Base-by-base conservation (phyloP, 169 alveolate genomes). In the Eimeria sp. region DNA sequence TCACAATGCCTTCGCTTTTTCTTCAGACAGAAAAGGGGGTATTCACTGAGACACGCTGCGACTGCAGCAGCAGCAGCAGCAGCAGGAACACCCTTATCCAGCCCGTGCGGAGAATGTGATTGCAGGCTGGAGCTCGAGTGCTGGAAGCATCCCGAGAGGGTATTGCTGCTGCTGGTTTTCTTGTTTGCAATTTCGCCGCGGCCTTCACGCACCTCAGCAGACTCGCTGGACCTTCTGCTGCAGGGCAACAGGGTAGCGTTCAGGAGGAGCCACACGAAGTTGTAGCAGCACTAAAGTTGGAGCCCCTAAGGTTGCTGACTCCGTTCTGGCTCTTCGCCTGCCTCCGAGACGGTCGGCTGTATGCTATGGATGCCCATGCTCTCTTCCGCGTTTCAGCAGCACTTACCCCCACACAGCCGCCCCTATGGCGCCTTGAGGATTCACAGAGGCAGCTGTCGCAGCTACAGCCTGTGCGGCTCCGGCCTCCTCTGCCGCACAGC, bases 351-450 rank as follows among this genome's bases (percentile, higher is more conserved):
- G 52, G 93, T 82, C 93, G 93, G 20, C 66, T 87, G 83, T 87
- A 87, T 64, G 82, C 93, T 33, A 82, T 83, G 14, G 93, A 87
- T 23, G 83, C 93, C 16, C 93, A 87, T 64, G 49, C 66, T 23
- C 93, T 87, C 40, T 87, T 87, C 52, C 78, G 93, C 60, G 93
- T 64, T n/a, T 87, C 93, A n/a, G 83, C 93, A 43, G 93, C 93
- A 0, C 93, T 87, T 14, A 60, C 49, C n/a, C 93, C 33, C 58
- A 62, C 82, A 25, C 78, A 87, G n/a, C 93, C 93, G 23, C 93
- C 93, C 56, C 93, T 60, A 46, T 40, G 54, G 74, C 56, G 27
- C 33, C 68, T 30, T 52, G n/a, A n/a, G n/a, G n/a, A n/a, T n/a
- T n/a, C n/a, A n/a, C n/a, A n/a, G n/a, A n/a, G n/a, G n/a, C n/a